Evolutionary conservation across 2,329 filamentous ascomycete species (phyloP).

Genomic region (Alternaria sp.): DNA sequence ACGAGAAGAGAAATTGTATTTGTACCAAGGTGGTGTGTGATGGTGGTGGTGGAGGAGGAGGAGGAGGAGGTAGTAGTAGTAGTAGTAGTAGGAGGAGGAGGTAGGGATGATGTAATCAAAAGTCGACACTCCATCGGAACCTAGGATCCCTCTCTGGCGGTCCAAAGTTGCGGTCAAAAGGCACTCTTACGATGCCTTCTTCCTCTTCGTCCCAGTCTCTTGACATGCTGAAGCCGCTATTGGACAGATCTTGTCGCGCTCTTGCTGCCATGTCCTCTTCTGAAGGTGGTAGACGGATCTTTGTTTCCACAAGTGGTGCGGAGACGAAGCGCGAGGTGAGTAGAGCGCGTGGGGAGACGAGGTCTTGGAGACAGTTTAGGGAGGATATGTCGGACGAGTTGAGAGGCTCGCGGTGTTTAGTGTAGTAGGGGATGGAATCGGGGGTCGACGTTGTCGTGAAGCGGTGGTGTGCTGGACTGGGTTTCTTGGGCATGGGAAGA

Average conservation of each 20-base stretch:
- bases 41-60: neutral
- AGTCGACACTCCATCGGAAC: slow-evolving; percentile 56
- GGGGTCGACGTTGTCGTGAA: slow-evolving; percentile 35
- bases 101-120: slow-evolving; percentile 33
- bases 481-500: slow-evolving; percentile 21
- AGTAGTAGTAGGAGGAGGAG: neutral
- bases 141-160: slow-evolving; percentile 48
- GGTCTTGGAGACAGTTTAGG: slow-evolving; percentile 51
- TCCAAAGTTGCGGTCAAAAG: slow-evolving; percentile 47
- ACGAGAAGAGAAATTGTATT: neutral
- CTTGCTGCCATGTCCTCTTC: slow-evolving; percentile 39
- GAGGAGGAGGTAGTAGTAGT: neutral
- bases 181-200: slow-evolving; percentile 31
- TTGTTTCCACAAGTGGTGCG: slow-evolving; percentile 50
- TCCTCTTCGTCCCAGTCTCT: slow-evolving; percentile 35
- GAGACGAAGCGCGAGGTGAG: slow-evolving; percentile 50
- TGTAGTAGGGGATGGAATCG: slow-evolving; percentile 35
- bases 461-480: slow-evolving; percentile 24
- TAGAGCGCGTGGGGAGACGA: slow-evolving; percentile 47
- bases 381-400: slow-evolving; percentile 50
- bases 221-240: slow-evolving; percentile 33
- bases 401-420: slow-evolving; percentile 40
- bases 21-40: neutral
- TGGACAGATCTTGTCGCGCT: slow-evolving; percentile 25
- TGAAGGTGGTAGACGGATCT: slow-evolving; percentile 48